Evolutionary conservation across 2,329 filamentous ascomycete species (phyloP).

Genomic region (Penicillium thymicola): DNA sequence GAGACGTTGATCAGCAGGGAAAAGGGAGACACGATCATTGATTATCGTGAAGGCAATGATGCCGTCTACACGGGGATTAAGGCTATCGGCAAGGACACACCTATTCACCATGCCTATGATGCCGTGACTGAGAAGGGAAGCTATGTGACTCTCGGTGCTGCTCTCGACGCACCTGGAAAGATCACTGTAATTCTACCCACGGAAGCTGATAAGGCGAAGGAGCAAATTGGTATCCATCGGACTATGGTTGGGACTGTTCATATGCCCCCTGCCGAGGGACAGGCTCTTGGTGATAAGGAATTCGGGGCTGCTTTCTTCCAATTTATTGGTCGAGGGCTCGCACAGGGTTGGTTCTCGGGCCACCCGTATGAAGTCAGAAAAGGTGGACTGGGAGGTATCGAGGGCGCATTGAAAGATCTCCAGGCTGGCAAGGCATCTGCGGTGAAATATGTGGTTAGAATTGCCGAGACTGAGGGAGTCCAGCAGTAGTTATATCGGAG

Average conservation of each 20-base stretch:
- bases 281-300: slow-evolving; percentile 34
- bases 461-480: slow-evolving; percentile 47
- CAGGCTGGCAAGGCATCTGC: slow-evolving; percentile 60
- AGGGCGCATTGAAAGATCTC: slow-evolving; percentile 54
- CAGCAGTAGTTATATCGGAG: not conserved
- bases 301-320: slow-evolving; percentile 48
- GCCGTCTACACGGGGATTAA: slow-evolving; percentile 49
- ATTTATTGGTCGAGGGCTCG: slow-evolving; percentile 46
- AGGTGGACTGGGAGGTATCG: slow-evolving; percentile 54
- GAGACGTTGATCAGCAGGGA: slow-evolving; percentile 50
- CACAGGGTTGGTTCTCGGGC: slow-evolving; percentile 49
- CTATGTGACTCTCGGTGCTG: slow-evolving; percentile 44
- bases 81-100: slow-evolving; percentile 34
- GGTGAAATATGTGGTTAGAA: slow-evolving; percentile 61
- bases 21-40: slow-evolving; percentile 58
- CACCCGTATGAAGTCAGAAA: slow-evolving; percentile 52
- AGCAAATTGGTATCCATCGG: slow-evolving; percentile 34
- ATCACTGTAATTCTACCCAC: slow-evolving; percentile 44
- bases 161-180: slow-evolving; percentile 41
- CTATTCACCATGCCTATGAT: slow-evolving; percentile 54
- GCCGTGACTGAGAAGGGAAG: slow-evolving; percentile 55
- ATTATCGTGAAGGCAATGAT: slow-evolving; percentile 59
- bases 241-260: slow-evolving; percentile 38
- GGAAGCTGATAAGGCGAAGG: slow-evolving; percentile 43
- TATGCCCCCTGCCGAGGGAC: slow-evolving; percentile 19